These are phyloP conservation scores for Lobosporangium transversale DNA, from an alignment of 192 early-diverging fungal genomes.

Conservation along the genomic window DNA sequence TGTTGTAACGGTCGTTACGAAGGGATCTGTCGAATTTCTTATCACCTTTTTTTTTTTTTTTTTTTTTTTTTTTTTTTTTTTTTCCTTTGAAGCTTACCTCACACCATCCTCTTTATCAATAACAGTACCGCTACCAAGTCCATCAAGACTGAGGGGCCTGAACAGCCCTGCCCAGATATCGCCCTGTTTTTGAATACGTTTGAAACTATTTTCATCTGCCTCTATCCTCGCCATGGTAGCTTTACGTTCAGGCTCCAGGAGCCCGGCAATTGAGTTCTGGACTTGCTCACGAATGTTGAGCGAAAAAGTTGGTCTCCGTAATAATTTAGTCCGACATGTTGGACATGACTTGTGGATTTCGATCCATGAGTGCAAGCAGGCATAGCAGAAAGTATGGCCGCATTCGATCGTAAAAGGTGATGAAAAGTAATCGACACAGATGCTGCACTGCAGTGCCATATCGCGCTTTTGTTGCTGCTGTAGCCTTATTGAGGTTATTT, in stretches of 20 bases:
- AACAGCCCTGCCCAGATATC: conserved; percentile 37
- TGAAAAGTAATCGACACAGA: conserved; percentile 53
- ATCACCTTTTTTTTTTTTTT: too few relatives aligned
- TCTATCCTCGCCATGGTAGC: conserved; percentile 9
- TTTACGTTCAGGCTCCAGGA: conserved; percentile 30
- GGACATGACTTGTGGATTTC: conserved; percentile 52
- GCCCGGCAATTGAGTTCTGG: conserved; percentile 22
- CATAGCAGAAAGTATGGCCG: conserved; percentile 55
- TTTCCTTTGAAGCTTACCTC: conserved; percentile 25
- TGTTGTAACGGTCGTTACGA: neutral
- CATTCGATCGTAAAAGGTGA: conserved; percentile 51
- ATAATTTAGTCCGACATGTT: conserved; percentile 48
- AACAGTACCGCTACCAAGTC: conserved; percentile 9
- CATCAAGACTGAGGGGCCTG: conserved; percentile 21
- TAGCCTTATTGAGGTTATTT: neutral
- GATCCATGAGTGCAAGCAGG: conserved; percentile 50
- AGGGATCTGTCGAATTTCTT: too few relatives aligned
- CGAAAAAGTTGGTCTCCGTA: conserved; percentile 39
- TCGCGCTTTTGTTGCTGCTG: neutral
- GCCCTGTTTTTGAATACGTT: conserved; percentile 5
- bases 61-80: too few relatives aligned
- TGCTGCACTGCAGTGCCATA: conserved; percentile 36
- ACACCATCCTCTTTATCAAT: conserved; percentile 50
- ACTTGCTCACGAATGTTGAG: conserved; percentile 53
- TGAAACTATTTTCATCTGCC: conserved; percentile 23